Base-by-base conservation (phyloP, 139 green algal species). In the Astrephomene gubernaculifera region DNA sequence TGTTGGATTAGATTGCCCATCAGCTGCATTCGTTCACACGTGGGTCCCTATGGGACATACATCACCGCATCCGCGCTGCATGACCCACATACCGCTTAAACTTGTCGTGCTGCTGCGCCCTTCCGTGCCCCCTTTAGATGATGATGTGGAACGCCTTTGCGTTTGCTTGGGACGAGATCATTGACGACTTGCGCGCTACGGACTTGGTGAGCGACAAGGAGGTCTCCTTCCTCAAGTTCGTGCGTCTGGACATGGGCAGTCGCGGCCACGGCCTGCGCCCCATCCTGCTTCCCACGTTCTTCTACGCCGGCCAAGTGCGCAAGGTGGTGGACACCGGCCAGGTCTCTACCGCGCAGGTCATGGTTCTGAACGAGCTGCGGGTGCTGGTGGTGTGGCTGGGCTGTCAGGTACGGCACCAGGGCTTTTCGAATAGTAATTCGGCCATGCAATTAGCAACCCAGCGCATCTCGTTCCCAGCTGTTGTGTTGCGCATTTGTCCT, bases 221-320 rank as follows among this genome's bases (percentile, higher is more conserved):
- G 81, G 80, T 87, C 19, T 81, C 70, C 8, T 87, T 92, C 81
- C 85, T 92, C 39, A 87, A 88, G 75, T 92, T 92, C 75, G 88
- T 92, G 57, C 75, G 85, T 24, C 88, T 92, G 38, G 88, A 92
- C 61, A 74, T 90, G 68, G 88, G 88, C 33, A 85, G 74, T 57
- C 73, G 76, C 68, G 35, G 60, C 1, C 86, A 89, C 54, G 92
- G 92, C 70, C 91, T 95, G 87, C 82, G 92, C 5, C 92, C 92
- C 45, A 91, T 95, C 79, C 91, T 95, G 87, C 82, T 95, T 64
- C 92, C 92, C 73, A 88, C 93, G 27, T 95, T 95, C 87, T 95
- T 95, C 86, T 95, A 95, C 67, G 92, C 91, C 54, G 92, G 92
- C 39, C 92, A 95, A 86, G 79, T 85, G 31, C 78, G 78, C 43